Base-by-base conservation (phyloP, 2,329 filamentous ascomycete genomes). In the Knoxdaviesia capensis region DNA sequence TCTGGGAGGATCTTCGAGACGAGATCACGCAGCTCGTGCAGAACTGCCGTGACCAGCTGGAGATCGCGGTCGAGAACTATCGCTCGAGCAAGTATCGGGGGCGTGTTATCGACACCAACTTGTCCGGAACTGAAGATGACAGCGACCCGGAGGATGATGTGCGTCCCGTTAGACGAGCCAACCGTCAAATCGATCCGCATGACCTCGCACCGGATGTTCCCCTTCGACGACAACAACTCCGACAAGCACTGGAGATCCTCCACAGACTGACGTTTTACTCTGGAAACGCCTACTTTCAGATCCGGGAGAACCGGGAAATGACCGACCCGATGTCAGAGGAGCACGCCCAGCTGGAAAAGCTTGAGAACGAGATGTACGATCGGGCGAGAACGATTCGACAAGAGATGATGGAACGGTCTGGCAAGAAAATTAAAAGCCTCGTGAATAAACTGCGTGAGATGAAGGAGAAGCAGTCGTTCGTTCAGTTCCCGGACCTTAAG, bases 201-300 rank as follows among this genome's bases (percentile, higher is more conserved):
- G 9, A 40, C 45, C 2, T 51, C 46, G 7, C 41, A 48, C 34
- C 44, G 49, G 29, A 34, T 40, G 4, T 32, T 43, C 11, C 10
- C 11, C 6, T 11, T 6, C 2, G 44, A 44, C 7, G 46, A 48
- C 20, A 20, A 20, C 20, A 20, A 20, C 63, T 94, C 28, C 77
- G 85, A 7, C 68, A 66, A 20, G 77, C 82, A 3, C 63, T 94
- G 11, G 85, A 93, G 53, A 58, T 92, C 37, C 71, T 88, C 46
- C 88, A 94, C 54, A 76, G 79, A 48, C 84, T 80, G 31, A 67
- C 74, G 1, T 94, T 94, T 59, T 94, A 92, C 53, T 78, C 78
- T 30, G 85, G 79, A 9, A 94, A 86, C 49, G 80, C 77, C 0
- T 77, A 78, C 49, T 94, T 77, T 53, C 84, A 94, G 52, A 80